Percentiles rank a stretch among this genome's conserved stretches.
phyloP scores from a whole-genome alignment of 306 rosid genomes.

The Vigna unguiculata region DNA sequence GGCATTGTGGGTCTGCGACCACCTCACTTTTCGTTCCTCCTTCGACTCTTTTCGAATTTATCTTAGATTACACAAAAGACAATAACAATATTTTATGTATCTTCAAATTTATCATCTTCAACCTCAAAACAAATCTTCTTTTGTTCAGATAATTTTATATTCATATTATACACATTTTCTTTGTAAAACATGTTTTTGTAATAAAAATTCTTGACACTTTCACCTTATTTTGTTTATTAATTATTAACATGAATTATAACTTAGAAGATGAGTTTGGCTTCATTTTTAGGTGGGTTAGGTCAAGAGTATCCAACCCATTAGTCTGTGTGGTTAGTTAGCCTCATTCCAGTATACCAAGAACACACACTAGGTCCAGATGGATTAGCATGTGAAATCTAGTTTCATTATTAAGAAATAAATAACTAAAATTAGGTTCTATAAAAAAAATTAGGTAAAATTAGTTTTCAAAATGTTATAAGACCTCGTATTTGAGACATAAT shows the following conservation, averaged over 20 bases:
- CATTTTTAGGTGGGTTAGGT: background rate
- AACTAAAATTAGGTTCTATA: too few relatives aligned
- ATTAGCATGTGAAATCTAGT: background rate
- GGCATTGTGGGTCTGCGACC: constrained; percentile 50
- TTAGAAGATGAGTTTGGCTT: background rate
- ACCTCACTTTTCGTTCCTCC: constrained; percentile 40
- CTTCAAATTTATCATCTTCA: background rate
- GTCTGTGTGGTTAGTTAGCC: background rate
- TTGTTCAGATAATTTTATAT: background rate
- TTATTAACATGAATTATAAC: too few relatives aligned
- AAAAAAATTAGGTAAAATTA: background rate
- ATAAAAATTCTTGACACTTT: too few relatives aligned
- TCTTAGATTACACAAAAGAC: background rate
- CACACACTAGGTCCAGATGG: background rate
- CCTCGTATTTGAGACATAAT: background rate
- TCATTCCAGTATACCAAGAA: background rate
- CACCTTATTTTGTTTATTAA: too few relatives aligned
- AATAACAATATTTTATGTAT: background rate
- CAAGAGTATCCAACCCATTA: background rate
- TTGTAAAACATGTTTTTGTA: background rate
- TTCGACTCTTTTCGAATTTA: background rate
- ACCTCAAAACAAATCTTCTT: background rate
- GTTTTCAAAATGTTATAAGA: background rate
- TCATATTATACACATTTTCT: background rate
- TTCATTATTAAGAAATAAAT: background rate